Conservation (phyloP, 202 grass and related monocot species). For the Brachypodium distachyon region DNA sequence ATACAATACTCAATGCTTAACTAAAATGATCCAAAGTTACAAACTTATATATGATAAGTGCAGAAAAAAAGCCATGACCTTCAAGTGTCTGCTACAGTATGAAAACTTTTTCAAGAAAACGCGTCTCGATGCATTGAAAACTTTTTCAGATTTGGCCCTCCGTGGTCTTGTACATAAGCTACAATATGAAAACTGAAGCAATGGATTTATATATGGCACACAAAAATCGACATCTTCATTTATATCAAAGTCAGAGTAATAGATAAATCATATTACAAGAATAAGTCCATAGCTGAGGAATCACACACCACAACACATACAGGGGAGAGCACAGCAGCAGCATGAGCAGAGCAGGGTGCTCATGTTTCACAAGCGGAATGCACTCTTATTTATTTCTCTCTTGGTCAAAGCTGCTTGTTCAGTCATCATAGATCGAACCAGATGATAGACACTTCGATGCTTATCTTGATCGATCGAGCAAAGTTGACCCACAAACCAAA, state of each 20-base stretch:
- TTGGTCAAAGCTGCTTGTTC: not conserved
- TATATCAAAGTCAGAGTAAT: not conserved
- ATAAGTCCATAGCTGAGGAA: not conserved
- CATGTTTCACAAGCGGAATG: not conserved
- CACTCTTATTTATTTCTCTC: not conserved
- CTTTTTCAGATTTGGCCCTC: too few relatives aligned
- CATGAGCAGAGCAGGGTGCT: not conserved
- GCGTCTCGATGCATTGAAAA: too few relatives aligned
- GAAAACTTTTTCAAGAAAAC: too few relatives aligned
- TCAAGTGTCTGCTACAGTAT: too few relatives aligned
- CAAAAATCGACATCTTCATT: not conserved
- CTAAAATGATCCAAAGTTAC: too few relatives aligned
- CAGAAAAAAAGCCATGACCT: too few relatives aligned
- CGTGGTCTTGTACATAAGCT: too few relatives aligned
- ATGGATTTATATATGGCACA: not conserved
- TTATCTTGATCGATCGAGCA: not conserved
- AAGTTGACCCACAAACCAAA: not conserved
- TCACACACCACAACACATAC: not conserved
- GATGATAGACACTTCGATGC: not conserved
- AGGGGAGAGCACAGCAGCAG: not conserved
- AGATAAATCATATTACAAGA: not conserved
- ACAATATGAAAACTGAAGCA: too few relatives aligned
- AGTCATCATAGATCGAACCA: not conserved
- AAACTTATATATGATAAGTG: too few relatives aligned
- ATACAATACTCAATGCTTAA: too few relatives aligned